phyloP scores from a whole-genome alignment of 2,329 filamentous ascomycete genomes.

The Diaporthe caulivora region DNA sequence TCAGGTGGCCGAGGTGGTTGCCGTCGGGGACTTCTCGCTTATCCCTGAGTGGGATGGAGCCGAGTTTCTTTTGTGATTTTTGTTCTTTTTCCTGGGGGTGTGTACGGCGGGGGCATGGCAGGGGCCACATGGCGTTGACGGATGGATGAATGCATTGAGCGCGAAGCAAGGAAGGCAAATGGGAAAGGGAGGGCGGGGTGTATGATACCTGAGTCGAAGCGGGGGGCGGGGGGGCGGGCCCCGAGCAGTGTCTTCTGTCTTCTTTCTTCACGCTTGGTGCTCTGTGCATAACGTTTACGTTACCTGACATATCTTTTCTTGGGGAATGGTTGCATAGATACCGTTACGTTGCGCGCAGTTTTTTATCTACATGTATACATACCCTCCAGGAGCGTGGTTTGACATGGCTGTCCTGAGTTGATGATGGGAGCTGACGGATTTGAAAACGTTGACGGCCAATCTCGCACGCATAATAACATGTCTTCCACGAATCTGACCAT shows the following conservation, averaged over 20 bases:
- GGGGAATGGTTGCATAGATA: constrained; percentile 21
- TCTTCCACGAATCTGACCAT: background rate
- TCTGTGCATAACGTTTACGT: constrained; percentile 16
- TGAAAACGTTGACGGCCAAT: background rate
- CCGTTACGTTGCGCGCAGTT: constrained; percentile 4
- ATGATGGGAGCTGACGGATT: background rate
- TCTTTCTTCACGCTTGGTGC: background rate
- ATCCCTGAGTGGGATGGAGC: constrained; percentile 13
- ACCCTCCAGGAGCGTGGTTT: background rate
- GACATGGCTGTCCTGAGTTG: background rate
- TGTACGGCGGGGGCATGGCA: background rate
- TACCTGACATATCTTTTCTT: constrained; percentile 27
- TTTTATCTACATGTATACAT: constrained; percentile 16
- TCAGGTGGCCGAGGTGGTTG: background rate
- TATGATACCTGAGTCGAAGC: constrained; percentile 31
- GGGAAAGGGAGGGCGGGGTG: constrained; percentile 3
- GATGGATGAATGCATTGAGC: constrained; percentile 2
- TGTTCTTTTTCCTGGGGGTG: background rate
- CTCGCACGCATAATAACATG: no score
- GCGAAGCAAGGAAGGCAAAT: background rate
- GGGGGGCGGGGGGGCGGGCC: no score
- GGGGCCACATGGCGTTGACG: constrained; percentile 13
- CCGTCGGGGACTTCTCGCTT: constrained; percentile 8
- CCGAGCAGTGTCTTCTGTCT: background rate
- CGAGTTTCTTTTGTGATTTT: constrained; percentile 21